These are phyloP conservation scores for Mytilinidion resinicola DNA, from an alignment of 495 filamentous ascomycete species.

Conservation along the genomic window DNA sequence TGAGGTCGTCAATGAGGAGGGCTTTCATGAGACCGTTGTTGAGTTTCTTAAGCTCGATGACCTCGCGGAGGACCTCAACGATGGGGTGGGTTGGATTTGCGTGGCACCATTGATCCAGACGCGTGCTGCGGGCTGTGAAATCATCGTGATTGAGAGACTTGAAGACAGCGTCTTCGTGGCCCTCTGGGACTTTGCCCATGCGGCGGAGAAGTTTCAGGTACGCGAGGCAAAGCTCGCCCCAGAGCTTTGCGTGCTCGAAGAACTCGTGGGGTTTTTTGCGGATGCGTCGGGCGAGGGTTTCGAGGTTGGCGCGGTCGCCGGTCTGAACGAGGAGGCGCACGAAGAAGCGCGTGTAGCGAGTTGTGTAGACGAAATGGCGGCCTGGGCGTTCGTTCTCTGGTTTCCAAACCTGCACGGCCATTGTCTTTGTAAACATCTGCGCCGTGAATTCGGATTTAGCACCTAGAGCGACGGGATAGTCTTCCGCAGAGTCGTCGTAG, in stretches of 20 bases:
- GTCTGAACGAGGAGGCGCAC: slow-evolving; percentile 64
- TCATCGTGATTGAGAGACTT: slow-evolving; percentile 72
- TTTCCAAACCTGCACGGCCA: slow-evolving; percentile 92
- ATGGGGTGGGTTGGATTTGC: slow-evolving; percentile 38
- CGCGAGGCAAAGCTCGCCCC: slow-evolving; percentile 68
- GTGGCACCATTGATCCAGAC: slow-evolving; percentile 49
- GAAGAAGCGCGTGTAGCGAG: slow-evolving; percentile 80
- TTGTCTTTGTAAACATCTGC: slow-evolving; percentile 90
- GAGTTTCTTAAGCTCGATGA: slow-evolving; percentile 81
- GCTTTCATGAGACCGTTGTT: slow-evolving; percentile 82
- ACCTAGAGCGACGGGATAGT: slow-evolving; percentile 45
- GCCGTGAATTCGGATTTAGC: slow-evolving; percentile 74
- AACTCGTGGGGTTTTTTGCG: slow-evolving; percentile 79
- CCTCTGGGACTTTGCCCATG: slow-evolving; percentile 55
- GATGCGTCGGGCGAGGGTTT: slow-evolving; percentile 72
- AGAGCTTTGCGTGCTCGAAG: slow-evolving; percentile 75
- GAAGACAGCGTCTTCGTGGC: slow-evolving; percentile 72
- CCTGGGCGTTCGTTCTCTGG: slow-evolving; percentile 88
- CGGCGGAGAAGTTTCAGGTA: slow-evolving; percentile 74
- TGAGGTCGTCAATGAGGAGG: slow-evolving; percentile 78
- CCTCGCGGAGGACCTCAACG: slow-evolving; percentile 74
- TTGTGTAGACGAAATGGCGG: slow-evolving; percentile 89
- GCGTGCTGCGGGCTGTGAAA: slow-evolving; percentile 56
- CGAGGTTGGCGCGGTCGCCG: slow-evolving; percentile 71
- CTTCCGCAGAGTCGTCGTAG: slow-evolving; percentile 50